A percentile compares a stretch with the other conserved stretches of the same genome.
phyloP scores from a whole-genome alignment of 768 basidiomycete species.

The Pluteus cervinus region DNA sequence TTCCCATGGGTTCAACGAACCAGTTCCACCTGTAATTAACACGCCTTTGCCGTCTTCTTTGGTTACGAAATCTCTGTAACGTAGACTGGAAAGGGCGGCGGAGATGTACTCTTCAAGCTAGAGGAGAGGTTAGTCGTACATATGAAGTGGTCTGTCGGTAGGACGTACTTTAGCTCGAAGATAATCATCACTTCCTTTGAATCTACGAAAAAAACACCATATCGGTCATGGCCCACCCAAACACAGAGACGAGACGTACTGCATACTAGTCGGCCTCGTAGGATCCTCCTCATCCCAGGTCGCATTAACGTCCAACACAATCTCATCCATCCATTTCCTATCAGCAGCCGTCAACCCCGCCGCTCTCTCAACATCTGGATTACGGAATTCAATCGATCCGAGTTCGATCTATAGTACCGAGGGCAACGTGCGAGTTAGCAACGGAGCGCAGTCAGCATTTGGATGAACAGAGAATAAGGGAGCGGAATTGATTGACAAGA shows the following conservation, averaged over 20 bases:
- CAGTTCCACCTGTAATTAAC: slow-evolving; percentile 62
- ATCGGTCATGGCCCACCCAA: neutral
- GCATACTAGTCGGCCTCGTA: slow-evolving; percentile 48
- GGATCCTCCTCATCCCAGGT: slow-evolving; percentile 69
- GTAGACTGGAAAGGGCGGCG: slow-evolving; percentile 80
- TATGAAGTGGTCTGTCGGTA: neutral
- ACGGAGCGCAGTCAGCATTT: slow-evolving; percentile 3
- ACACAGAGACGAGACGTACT: slow-evolving; percentile 38
- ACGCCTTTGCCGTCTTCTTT: slow-evolving; percentile 62
- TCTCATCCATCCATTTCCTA: slow-evolving; percentile 97
- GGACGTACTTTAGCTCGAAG: slow-evolving; percentile 68
- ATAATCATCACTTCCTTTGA: slow-evolving; percentile 96
- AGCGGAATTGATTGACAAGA: too few relatives aligned
- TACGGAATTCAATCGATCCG: slow-evolving; percentile 79
- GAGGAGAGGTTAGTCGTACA: neutral
- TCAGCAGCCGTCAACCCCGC: slow-evolving; percentile 86
- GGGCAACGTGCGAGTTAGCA: neutral
- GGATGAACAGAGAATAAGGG: neutral
- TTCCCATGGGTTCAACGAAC: slow-evolving; percentile 18
- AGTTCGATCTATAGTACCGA: slow-evolving; percentile 66
- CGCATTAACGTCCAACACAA: slow-evolving; percentile 81
- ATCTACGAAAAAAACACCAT: slow-evolving; percentile 37
- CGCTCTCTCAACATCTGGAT: slow-evolving; percentile 72
- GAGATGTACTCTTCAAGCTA: slow-evolving; percentile 94
- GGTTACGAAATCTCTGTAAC: slow-evolving; percentile 80